Conservation (phyloP, 1,284 basidiomycete genomes). For the Heterobasidion irregulare region DNA sequence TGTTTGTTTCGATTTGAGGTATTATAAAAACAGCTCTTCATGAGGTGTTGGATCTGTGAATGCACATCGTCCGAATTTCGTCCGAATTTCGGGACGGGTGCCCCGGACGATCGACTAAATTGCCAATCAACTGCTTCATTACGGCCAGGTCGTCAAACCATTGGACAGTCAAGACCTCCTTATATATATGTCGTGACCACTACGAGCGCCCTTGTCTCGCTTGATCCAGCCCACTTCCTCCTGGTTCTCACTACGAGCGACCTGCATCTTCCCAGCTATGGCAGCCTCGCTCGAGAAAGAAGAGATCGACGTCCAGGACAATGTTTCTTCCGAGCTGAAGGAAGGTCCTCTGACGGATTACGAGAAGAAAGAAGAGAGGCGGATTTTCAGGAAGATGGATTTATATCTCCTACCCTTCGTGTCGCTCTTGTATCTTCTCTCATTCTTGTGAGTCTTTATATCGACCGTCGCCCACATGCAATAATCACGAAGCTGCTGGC, state of each 20-base stretch:
- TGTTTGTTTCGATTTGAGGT: no score
- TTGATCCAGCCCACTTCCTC: not conserved
- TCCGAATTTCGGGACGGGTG: no score
- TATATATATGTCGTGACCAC: no score
- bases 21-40: no score
- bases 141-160: not conserved
- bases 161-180: not conserved
- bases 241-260: not conserved
- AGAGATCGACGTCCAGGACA: not conserved
- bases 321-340: not conserved
- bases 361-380: slow-evolving; percentile 18
- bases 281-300: not conserved
- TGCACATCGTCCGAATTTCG: no score
- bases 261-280: not conserved
- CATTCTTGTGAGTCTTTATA: slow-evolving; percentile 34
- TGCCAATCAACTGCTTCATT: no score
- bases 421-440: slow-evolving; percentile 51
- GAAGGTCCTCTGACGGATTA: not conserved
- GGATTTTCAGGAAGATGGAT: slow-evolving; percentile 40
- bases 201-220: no score
- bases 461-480: not conserved
- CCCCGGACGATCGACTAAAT: no score
- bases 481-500: not conserved
- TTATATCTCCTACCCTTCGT: slow-evolving; percentile 40
- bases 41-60: no score